A percentile compares a stretch with the other conserved stretches of the same genome.
phyloP scores from a whole-genome alignment of 2,329 filamentous ascomycete genomes.

The Celoporthe dispersa region DNA sequence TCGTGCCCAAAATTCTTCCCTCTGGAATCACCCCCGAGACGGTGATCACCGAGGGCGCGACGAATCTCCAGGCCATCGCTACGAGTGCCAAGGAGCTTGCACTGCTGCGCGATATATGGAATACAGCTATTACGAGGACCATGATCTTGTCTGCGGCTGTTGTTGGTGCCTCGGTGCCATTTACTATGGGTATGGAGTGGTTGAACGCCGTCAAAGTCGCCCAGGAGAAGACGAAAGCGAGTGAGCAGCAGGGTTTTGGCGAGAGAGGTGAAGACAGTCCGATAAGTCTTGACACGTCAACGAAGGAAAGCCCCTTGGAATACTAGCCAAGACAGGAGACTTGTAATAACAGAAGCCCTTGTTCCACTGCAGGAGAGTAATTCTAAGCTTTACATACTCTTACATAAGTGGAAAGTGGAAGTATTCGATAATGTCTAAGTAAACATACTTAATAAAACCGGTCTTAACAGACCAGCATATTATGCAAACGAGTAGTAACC shows the following conservation, averaged over 20 bases:
- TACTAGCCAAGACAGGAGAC: too few relatives aligned
- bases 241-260: not conserved
- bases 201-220: not conserved
- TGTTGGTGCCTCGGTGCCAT: not conserved
- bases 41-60: not conserved
- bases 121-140: not conserved
- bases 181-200: constrained; percentile 14
- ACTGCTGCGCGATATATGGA: constrained; percentile 11
- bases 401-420: too few relatives aligned
- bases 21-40: not conserved
- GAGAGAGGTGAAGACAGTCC: not conserved
- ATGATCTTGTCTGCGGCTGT: not conserved
- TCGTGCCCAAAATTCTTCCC: not conserved
- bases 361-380: too few relatives aligned
- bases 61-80: not conserved
- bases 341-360: too few relatives aligned
- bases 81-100: not conserved
- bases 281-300: too few relatives aligned
- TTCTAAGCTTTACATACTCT: too few relatives aligned
- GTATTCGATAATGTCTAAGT: too few relatives aligned
- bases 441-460: too few relatives aligned
- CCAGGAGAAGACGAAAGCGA: not conserved
- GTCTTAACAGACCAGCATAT: too few relatives aligned
- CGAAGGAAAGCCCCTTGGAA: too few relatives aligned
- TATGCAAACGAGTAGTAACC: too few relatives aligned